Evolutionary conservation across 306 rosid genomes (phyloP).

Genomic region (Vicia sativa): DNA sequence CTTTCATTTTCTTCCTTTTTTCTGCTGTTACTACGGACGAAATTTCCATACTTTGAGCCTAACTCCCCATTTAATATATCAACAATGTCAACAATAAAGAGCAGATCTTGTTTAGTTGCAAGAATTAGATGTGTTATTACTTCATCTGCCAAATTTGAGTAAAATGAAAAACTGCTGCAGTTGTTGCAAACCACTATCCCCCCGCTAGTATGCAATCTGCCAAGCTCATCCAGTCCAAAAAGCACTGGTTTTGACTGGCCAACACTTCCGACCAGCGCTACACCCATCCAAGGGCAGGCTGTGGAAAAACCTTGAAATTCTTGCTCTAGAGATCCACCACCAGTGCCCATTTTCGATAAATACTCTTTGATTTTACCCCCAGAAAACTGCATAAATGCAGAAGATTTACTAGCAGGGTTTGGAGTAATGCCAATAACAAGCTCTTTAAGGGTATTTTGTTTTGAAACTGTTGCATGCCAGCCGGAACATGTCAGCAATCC

Average conservation of each 20-base stretch:
- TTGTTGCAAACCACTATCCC: conserved; percentile 73
- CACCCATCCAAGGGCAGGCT: conserved; percentile 84
- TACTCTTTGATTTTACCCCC: conserved; percentile 72
- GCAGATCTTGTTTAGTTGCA: conserved; percentile 83
- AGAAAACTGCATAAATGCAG: conserved; percentile 75
- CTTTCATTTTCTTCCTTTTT: conserved; percentile 56
- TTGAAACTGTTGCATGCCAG: conserved; percentile 63
- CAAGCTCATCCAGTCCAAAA: conserved; percentile 80
- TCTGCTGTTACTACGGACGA: conserved; percentile 52
- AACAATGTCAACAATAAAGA: conserved; percentile 68
- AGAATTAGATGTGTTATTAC: conserved; percentile 74
- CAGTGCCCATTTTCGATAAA: conserved; percentile 52
- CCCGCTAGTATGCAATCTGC: conserved; percentile 76
- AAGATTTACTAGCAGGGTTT: conserved; percentile 56
- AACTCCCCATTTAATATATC: conserved; percentile 66
- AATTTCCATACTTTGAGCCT: conserved; percentile 57
- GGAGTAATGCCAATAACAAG: conserved; percentile 60
- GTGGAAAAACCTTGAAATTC: conserved; percentile 61
- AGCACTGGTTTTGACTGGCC: conserved; percentile 59
- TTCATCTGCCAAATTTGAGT: conserved; percentile 84
- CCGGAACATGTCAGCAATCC: no score
- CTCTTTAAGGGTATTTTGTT: conserved; percentile 56
- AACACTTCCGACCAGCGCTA: conserved; percentile 52
- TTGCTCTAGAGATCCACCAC: conserved; percentile 54
- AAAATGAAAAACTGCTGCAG: conserved; percentile 82